phyloP scores from a whole-genome alignment of 2,329 filamentous ascomycete species.

The Xylariaceae sp. region DNA sequence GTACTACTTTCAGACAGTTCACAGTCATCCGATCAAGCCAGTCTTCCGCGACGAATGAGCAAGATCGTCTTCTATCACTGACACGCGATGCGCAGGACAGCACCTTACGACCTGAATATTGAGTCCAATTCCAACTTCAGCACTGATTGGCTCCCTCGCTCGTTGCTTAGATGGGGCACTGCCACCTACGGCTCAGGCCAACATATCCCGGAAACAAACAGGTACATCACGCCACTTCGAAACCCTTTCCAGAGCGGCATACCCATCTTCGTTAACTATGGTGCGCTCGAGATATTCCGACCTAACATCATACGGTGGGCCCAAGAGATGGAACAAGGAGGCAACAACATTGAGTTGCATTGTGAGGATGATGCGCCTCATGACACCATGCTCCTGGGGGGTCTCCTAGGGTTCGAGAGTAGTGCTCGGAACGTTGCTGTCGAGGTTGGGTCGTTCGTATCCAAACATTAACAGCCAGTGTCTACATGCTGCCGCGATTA shows the following conservation, averaged over 20 bases:
- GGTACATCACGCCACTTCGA: conserved; percentile 28
- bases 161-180: conserved; percentile 41
- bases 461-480: too few species aligned
- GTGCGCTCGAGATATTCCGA: conserved; percentile 9
- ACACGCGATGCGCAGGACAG: too few species aligned
- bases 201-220: conserved; percentile 13
- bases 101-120: conserved; percentile 1
- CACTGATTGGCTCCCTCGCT: conserved; percentile 36
- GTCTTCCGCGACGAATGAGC: too few species aligned
- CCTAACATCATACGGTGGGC: not conserved
- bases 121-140: conserved; percentile 4
- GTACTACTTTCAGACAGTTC: too few species aligned
- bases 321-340: not conserved
- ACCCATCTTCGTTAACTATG: conserved; percentile 16
- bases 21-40: too few species aligned
- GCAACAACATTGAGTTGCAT: conserved; percentile 31
- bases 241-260: conserved; percentile 11
- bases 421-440: conserved; percentile 17
- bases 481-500: too few species aligned
- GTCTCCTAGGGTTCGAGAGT: conserved; percentile 37
- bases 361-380: conserved; percentile 38
- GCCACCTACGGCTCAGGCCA: conserved; percentile 27
- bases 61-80: too few species aligned
- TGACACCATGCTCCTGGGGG: conserved; percentile 40
- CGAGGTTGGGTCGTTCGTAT: not conserved